phyloP scores from a whole-genome alignment of 2,329 filamentous ascomycete genomes.

The Lecanicillium sp. region DNA sequence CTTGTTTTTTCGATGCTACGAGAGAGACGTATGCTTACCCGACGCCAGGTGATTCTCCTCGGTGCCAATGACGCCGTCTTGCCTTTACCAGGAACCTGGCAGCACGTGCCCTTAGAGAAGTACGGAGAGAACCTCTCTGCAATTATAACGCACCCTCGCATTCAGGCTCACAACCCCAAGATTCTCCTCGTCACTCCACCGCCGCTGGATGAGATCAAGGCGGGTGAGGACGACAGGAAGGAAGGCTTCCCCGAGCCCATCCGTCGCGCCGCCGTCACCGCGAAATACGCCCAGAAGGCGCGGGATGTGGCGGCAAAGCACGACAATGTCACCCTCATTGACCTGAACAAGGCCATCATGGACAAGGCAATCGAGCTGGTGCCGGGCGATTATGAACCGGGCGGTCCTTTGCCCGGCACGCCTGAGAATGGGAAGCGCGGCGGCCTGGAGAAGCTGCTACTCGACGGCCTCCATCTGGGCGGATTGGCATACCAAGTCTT shows the following conservation, averaged over 20 bases:
- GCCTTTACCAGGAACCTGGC: slow-evolving; percentile 51
- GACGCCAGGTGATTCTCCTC: slow-evolving; percentile 62
- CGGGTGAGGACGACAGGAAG: slow-evolving; percentile 38
- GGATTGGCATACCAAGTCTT: slow-evolving; percentile 46
- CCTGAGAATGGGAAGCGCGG: slow-evolving; percentile 41
- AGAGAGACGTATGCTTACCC: slow-evolving; percentile 13
- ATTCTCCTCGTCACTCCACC: slow-evolving; percentile 77
- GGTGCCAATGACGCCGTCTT: slow-evolving; percentile 87
- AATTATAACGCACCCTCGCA: slow-evolving; percentile 64
- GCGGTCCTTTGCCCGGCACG: slow-evolving; percentile 40
- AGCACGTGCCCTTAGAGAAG: slow-evolving; percentile 69
- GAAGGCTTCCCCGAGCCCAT: slow-evolving; percentile 35
- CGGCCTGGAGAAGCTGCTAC: slow-evolving; percentile 42
- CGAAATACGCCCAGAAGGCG: slow-evolving; percentile 52
- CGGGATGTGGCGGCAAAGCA: slow-evolving; percentile 61
- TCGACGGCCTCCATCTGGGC: slow-evolving; percentile 51
- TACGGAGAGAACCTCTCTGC: slow-evolving; percentile 66
- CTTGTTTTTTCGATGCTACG: background rate
- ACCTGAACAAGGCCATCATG: slow-evolving; percentile 78
- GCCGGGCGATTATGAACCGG: slow-evolving; percentile 47
- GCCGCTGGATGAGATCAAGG: slow-evolving; percentile 70
- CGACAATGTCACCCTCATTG: slow-evolving; percentile 61
- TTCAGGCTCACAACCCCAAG: slow-evolving; percentile 62
- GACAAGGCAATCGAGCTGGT: slow-evolving; percentile 53
- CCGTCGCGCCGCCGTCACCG: slow-evolving; percentile 39